Conservation (phyloP, 208 protist species). For the Crithidia thermophila region DNA sequence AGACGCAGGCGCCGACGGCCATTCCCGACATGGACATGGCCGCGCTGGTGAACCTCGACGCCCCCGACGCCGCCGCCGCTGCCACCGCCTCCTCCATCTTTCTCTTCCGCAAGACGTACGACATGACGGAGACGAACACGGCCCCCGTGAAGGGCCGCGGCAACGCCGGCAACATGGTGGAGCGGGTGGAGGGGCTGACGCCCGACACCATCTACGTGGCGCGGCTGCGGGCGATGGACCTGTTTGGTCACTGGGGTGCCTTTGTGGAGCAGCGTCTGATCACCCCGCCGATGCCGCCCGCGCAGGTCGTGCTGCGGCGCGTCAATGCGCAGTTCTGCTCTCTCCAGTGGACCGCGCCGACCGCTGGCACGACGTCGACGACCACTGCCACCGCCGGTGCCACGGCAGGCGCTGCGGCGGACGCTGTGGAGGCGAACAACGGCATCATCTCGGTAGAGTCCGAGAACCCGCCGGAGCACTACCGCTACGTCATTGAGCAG, state of each 20-base stretch:
- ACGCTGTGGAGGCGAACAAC: background rate
- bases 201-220: conserved; percentile 71
- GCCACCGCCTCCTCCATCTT: conserved; percentile 7
- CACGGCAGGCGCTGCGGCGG: background rate
- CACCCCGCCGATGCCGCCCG: conserved; percentile 76
- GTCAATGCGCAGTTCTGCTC: conserved; percentile 80
- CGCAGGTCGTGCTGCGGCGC: conserved; percentile 63
- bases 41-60: conserved; percentile 2
- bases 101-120: conserved; percentile 32
- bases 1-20: conserved; percentile 13
- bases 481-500: conserved; percentile 88
- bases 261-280: conserved; percentile 66
- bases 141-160: background rate
- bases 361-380: too few species aligned
- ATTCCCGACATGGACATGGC: conserved; percentile 55
- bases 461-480: conserved; percentile 18
- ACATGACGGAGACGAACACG: conserved; percentile 15
- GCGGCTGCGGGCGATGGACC: conserved; percentile 78
- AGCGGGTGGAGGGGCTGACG: conserved; percentile 40
- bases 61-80: background rate
- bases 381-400: too few species aligned
- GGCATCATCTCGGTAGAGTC: background rate
- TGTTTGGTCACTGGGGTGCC: conserved; percentile 67
- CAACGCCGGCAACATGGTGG: conserved; percentile 20
- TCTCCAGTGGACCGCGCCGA: conserved; percentile 76